Evolutionary conservation across 1,284 basidiomycete species (phyloP), one percentile per base, ranked within the genome.

Genomic region (Cerioporus squamosus): DNA sequence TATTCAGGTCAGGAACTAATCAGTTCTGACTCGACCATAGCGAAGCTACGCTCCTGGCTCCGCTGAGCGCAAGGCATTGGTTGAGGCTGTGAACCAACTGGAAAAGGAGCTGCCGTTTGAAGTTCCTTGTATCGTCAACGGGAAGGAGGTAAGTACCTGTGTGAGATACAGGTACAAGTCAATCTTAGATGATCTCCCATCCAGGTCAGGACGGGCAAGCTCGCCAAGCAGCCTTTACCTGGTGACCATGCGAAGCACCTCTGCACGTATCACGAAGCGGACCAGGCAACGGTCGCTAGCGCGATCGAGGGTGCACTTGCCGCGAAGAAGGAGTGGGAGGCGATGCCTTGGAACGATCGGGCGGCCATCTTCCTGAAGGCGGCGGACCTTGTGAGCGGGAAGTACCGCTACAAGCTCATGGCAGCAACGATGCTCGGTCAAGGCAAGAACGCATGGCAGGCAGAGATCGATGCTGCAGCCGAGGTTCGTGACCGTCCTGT

Each of bases 401-500:
- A 98, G 83, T 98, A 97, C 76, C 84, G 96, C 69, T 95, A 94
- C 80, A 90, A 92, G 78, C 81, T 99, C 53, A 86, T 98, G 79
- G 97, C 97, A 31, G 95, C 97, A 31, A 98, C 97, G 47, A 98
- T 99, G 80, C 83, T 99, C 45, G 97, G 97, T 14, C 97, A 99
- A 79, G 97, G 97, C 53, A 99, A 99, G 86, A 99, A 98, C 74
- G 90, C 86, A 12, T 99, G 97, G 97, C 97, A 99, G 79, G 97
- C 97, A 22, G 97, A 99, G 82, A 99, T 99, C 64, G 97, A 99
- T 76, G 94, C 97, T 52, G 97, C 95, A 26, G 97, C 97, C 17
- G 97, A 98, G 87, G 92, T 94, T 59, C 63, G 82, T 74, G 43
- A 23, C 24, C 10, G 46, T 14, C 14, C 9, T 3, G 24, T n/a